Evolutionary conservation across 1,284 basidiomycete species (phyloP), one percentile per base, ranked within the genome.

Genomic region (Rhodotorula sp.): DNA sequence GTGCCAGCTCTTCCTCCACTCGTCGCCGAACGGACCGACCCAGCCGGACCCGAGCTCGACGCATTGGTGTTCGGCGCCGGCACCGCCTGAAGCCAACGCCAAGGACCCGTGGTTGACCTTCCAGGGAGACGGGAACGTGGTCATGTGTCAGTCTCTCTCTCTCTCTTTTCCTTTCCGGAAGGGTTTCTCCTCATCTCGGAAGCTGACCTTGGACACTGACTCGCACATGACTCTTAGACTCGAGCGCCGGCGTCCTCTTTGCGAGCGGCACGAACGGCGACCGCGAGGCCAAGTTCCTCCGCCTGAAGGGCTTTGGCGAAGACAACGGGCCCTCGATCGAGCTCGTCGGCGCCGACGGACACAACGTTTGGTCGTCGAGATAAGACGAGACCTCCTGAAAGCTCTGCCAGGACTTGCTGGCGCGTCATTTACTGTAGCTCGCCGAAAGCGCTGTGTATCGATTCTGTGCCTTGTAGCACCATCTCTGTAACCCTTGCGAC

Each of bases 1-100:
- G 12, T 69, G 69, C 23, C 76, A 79, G 62, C 73, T 79, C 26
- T 63, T 76, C 51, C 68, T 79, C 18, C 78, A 79, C 61, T 75
- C 77, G 7, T 79, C 78, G 3, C 49, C 61, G 5, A 56, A 62
- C 2, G 70, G 70, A 0, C 78, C 78, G 7, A 54, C 73, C 16
- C 46, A 69, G 20, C 70, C 75, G 6, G 43, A 69, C 20, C 68
- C 73, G 12, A 63, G 61, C 6, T n/a, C 65, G 48, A 65, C 67
- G 10, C 68, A 78, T 51, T 79, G 75, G 75, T 56, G 54, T 18
- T 14, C 65, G 62, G 48, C 64, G 46, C 62, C 77, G 47, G 29
- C 65, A 29, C 56, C 65, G 57, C 68, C 69, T 3, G 61, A 51
- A 7, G 1, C 48, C 4, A 57, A 52, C 29, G 62, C 57, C 10